These are phyloP conservation scores for Geranium rotundifolium DNA, from an alignment of 345 rosid genomes.

Conservation along the genomic window DNA sequence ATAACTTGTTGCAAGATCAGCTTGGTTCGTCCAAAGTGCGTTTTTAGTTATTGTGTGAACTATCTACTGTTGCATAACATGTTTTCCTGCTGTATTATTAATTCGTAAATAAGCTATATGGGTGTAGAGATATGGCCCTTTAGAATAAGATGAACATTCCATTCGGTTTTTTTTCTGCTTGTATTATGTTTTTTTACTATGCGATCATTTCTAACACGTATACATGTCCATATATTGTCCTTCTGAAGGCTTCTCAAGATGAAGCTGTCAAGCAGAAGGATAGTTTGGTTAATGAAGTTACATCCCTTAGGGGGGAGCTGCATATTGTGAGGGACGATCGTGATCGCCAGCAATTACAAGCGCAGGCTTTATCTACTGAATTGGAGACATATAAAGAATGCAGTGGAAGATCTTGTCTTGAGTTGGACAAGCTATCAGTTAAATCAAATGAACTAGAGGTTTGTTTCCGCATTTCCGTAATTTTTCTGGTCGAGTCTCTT, in stretches of 20 bases:
- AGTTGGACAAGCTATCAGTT: constrained; percentile 25
- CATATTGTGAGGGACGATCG: constrained; percentile 63
- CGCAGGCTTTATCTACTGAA: constrained; percentile 39
- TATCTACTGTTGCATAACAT: constrained; percentile 1
- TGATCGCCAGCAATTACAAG: constrained; percentile 41
- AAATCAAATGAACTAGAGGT: constrained; percentile 83
- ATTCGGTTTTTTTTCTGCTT: too few relatives aligned
- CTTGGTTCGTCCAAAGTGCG: constrained; percentile 61
- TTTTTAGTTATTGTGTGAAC: constrained; percentile 6
- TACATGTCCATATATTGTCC: background rate
- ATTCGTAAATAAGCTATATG: too few relatives aligned
- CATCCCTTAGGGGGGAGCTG: constrained; percentile 54
- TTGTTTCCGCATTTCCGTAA: constrained; percentile 1
- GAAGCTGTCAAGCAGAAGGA: constrained; percentile 65
- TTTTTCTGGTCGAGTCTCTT: background rate
- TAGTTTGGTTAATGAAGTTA: constrained; percentile 49
- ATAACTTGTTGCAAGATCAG: constrained; percentile 65
- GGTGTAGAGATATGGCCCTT: too few relatives aligned
- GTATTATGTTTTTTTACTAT: too few relatives aligned
- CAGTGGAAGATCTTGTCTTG: constrained; percentile 16
- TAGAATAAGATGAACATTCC: too few relatives aligned
- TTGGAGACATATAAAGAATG: constrained; percentile 51
- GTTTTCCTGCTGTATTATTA: background rate
- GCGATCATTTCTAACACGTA: background rate
- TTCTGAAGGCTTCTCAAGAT: constrained; percentile 48